phyloP scores from a whole-genome alignment of 2,329 filamentous ascomycete species.

The Diaporthe ilicicola region DNA sequence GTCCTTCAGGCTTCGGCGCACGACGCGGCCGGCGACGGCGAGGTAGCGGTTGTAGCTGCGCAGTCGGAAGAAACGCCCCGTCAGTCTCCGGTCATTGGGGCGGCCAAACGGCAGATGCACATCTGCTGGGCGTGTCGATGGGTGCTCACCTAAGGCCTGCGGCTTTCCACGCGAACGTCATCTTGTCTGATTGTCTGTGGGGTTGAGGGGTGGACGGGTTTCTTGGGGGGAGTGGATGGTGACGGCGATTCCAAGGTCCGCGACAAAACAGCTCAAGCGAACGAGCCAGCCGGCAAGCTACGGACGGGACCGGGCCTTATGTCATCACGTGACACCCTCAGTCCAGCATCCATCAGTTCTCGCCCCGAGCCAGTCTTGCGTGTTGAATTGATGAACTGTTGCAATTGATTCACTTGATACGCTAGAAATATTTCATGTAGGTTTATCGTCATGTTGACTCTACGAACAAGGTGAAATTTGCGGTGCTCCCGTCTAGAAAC shows the following conservation, averaged over 20 bases:
- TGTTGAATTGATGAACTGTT: background rate
- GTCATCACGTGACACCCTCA: constrained; percentile 23
- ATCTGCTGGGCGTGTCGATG: constrained; percentile 35
- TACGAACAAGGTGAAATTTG: constrained; percentile 26
- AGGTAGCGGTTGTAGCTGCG: constrained; percentile 99
- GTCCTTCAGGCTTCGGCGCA: constrained; percentile 97
- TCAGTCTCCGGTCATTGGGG: constrained; percentile 6
- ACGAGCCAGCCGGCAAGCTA: constrained; percentile 22
- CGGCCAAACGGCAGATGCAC: background rate
- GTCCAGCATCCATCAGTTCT: background rate
- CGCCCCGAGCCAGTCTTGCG: background rate
- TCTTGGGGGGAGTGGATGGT: constrained; percentile 12
- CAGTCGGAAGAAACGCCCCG: constrained; percentile 24
- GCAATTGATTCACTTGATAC: background rate
- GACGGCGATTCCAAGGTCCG: constrained; percentile 22
- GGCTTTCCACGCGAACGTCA: constrained; percentile 98
- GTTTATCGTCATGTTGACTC: background rate
- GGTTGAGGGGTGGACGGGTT: constrained; percentile 25
- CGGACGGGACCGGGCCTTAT: constrained; percentile 6
- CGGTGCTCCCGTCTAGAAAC: constrained; percentile 46
- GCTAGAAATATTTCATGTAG: rapidly evolving
- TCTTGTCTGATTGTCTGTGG: constrained; percentile 64
- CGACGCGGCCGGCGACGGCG: constrained; percentile 89
- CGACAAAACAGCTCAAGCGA: constrained; percentile 32
- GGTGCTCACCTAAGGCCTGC: constrained; percentile 89